phyloP scores from a whole-genome alignment of 192 early-diverging fungal genomes.

The Entomortierella chlamydospora region DNA sequence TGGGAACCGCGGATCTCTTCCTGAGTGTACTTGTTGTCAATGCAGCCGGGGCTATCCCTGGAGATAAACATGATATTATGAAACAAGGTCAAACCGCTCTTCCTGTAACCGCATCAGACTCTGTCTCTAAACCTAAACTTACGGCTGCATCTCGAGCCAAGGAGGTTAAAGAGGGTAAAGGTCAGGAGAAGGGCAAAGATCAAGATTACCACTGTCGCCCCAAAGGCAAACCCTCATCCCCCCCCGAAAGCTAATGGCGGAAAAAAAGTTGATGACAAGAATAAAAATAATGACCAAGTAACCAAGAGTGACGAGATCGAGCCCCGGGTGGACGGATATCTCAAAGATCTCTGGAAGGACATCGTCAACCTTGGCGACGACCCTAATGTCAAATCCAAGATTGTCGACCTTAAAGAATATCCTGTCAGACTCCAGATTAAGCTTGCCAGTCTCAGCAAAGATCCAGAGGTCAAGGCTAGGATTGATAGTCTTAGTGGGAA shows the following conservation, averaged over 20 bases:
- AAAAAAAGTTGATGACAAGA: neutral
- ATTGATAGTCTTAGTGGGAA: too few species aligned
- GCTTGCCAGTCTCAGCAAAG: neutral
- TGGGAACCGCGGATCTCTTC: slow-evolving; percentile 1
- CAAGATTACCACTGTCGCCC: neutral
- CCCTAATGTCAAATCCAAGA: slow-evolving; percentile 7
- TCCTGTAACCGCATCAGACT: neutral
- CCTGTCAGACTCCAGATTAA: neutral
- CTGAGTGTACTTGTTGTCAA: neutral
- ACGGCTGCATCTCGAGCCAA: neutral
- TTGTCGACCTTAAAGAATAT: neutral
- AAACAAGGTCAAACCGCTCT: neutral
- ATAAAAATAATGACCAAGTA: neutral
- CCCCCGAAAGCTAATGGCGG: neutral
- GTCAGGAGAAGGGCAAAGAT: neutral
- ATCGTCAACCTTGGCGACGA: slow-evolving; percentile 10
- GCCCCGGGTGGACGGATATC: neutral
- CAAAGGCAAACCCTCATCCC: too few species aligned
- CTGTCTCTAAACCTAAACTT: neutral
- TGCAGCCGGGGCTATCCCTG: neutral
- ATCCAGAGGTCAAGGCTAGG: neutral
- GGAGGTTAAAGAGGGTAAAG: neutral
- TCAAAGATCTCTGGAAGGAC: slow-evolving; percentile 13
- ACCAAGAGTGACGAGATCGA: neutral
- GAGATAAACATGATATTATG: neutral